Evolutionary conservation across 371 early-diverging fungal species (phyloP), one percentile per base, ranked within the genome.

Genomic region (Mortierella sp.): DNA sequence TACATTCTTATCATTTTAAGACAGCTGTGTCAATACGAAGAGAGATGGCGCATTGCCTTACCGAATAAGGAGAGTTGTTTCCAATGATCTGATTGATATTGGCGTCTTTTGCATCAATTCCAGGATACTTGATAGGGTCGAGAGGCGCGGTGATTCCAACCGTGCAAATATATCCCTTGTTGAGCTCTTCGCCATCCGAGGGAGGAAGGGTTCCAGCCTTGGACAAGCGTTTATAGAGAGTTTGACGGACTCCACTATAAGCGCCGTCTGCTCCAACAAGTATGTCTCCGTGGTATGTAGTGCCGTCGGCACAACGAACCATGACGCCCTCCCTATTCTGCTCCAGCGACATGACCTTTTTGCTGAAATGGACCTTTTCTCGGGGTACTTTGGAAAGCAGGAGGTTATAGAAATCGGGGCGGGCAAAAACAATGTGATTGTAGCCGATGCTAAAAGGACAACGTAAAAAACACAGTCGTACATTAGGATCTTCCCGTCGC

Each of bases 261-360:
- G 72, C 65, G 0, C 78, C 78, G 24, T 77, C 77, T 19, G 77
- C 72, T 9, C 77, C 77, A 1, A 77, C 63, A 5, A 72, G 47
- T 26, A 48, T 72, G 72, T 76, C 76, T 4, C 78, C 78, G 16
- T 70, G 70, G 19, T 70, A 68, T 3, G 70, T 57, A 7, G 47
- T 77, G 14, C 58, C 47, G 44, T 77, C 70, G 19, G 72, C 47
- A 16, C 72, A 72, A 11, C 52, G 54, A 16, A 70, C 70, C 70
- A 44, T 72, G 63, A 60, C 78, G 0, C 63, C 72, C 0, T 72
- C 63, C 4, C 45, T 26, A 26, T 48, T 48, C 50, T 78, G 60
- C 28, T 52, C 48, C 14, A 50, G 2, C 21, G 57, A 54, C 44
- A 70, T 26, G 21, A 77, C 47, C 54, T 57, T 72, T 19, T 77